phyloP scores from a whole-genome alignment of 2,329 filamentous ascomycete genomes.

The Alternaria viburni region DNA sequence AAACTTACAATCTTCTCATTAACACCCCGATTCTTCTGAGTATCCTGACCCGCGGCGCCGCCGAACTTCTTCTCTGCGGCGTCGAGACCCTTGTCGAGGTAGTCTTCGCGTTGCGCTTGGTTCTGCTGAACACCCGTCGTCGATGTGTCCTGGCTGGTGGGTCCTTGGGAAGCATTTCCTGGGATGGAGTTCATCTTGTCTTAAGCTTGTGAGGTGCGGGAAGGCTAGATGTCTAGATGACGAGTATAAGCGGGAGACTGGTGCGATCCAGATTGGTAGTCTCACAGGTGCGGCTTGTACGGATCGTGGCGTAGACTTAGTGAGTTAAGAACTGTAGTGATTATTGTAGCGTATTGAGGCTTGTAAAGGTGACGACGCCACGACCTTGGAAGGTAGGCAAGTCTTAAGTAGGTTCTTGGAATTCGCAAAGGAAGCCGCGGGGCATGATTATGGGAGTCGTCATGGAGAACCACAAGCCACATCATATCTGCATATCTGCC shows the following conservation, averaged over 20 bases:
- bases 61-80: slow-evolving; percentile 54
- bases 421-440: background rate
- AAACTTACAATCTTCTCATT: slow-evolving; percentile 48
- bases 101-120: slow-evolving; percentile 15
- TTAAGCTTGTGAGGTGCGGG: background rate
- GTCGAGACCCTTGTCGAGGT: slow-evolving; percentile 23
- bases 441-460: background rate
- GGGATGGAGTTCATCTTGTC: slow-evolving; percentile 12
- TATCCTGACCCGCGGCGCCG: slow-evolving; percentile 30
- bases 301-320: background rate
- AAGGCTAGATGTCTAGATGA: background rate
- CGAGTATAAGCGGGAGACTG: background rate
- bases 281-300: background rate
- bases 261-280: background rate
- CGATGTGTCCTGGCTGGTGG: slow-evolving; percentile 1
- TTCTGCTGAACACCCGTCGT: background rate
- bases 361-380: background rate
- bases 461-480: slow-evolving; percentile 1
- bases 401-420: background rate
- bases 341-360: background rate
- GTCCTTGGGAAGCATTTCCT: background rate
- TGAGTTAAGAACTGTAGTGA: background rate
- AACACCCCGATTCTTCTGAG: slow-evolving; percentile 49
- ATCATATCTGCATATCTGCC: background rate
- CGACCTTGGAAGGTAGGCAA: background rate